Evolutionary conservation across 495 filamentous ascomycete genomes (phyloP), one percentile per base, ranked within the genome.

Genomic region (Staphylotrichum tortipilum): DNA sequence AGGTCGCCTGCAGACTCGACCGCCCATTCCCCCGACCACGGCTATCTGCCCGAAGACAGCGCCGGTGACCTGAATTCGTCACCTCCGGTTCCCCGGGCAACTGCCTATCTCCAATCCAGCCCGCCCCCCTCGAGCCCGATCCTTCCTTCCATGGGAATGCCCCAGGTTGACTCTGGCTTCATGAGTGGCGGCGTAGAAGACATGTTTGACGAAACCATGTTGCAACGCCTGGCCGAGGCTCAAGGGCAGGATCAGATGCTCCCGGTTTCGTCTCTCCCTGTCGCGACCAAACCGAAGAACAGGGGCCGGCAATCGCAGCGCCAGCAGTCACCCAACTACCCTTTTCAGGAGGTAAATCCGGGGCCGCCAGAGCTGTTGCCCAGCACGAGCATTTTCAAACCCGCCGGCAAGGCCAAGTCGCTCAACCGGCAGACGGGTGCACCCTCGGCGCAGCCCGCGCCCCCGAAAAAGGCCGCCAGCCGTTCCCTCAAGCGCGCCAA

Each of bases 161-260:
- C 64, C 3, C 71, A 76, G 48, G 70, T 76, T 11, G 87, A 94
- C 61, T 89, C 85, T 9, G 85, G 85, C 0, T 89, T 88, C 58
- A 86, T 89, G 84, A 89, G 84, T 64, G 84, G 79, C 7, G 76
- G 77, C 0, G 61, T 86, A 12, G 81, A 86, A 17, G 80, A 87
- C 35, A 44, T 68, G 0, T 74, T 74, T 40, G 72, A 69, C 33
- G 69, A 70, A 6, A 52, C 59, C 2, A 31, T 57, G 2, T 22
- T 64, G 24, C 54, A 54, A 24, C 43, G 58, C 35, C 38, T 63
- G 3, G 41, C 60, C 12, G 50, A 41, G 39, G 53, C 17, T 6
- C 58, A 54, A 24, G 43, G 33, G n/a, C 46, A 59, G 17, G 54
- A 57, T n/a, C 52, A 29, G 31, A 44, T 44, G 33, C 35, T 44